phyloP scores from a whole-genome alignment of 306 rosid species.

The Bauhinia variegata region DNA sequence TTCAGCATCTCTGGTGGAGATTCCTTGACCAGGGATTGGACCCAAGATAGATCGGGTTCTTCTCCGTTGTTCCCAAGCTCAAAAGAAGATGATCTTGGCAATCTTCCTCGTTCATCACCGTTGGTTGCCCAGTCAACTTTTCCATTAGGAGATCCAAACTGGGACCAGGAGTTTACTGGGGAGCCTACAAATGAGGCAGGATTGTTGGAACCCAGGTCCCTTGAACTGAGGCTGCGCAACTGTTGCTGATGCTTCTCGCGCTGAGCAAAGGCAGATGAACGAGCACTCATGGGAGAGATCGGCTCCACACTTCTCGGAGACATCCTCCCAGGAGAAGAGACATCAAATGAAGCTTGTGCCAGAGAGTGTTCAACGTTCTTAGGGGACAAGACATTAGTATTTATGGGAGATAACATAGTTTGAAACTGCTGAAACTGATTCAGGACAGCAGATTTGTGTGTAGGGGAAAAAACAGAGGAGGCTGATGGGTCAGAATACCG shows the following conservation, averaged over 20 bases:
- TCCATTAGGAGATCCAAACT: slow-evolving; percentile 82
- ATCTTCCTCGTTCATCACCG: slow-evolving; percentile 53
- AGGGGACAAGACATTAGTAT: slow-evolving; percentile 70
- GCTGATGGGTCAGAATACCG: slow-evolving; percentile 70
- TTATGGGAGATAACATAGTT: slow-evolving; percentile 72
- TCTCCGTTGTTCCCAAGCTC: slow-evolving; percentile 71
- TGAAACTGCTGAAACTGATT: slow-evolving; percentile 89
- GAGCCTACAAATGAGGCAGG: slow-evolving; percentile 63
- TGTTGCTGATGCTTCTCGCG: slow-evolving; percentile 70
- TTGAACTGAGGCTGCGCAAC: slow-evolving; percentile 68
- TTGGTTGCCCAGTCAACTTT: slow-evolving; percentile 72
- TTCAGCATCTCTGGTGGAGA: slow-evolving; percentile 73
- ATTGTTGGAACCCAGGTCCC: slow-evolving; percentile 67
- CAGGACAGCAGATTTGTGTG: slow-evolving; percentile 73
- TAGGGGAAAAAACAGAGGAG: slow-evolving; percentile 81
- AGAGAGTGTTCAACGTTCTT: slow-evolving; percentile 68
- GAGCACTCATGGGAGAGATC: slow-evolving; percentile 73
- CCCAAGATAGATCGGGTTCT: slow-evolving; percentile 91
- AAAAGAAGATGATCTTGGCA: slow-evolving; percentile 54
- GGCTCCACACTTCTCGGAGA: slow-evolving; percentile 80
- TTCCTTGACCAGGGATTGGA: slow-evolving; percentile 86
- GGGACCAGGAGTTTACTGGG: slow-evolving; percentile 68
- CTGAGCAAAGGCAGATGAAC: slow-evolving; percentile 60
- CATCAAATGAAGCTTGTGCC: slow-evolving; percentile 63
- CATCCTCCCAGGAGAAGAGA: slow-evolving; percentile 86